Percentiles rank a stretch among this genome's conserved stretches.
Conservation (phyloP, 106 monocot species). For the Xerophyta viscosa region DNA sequence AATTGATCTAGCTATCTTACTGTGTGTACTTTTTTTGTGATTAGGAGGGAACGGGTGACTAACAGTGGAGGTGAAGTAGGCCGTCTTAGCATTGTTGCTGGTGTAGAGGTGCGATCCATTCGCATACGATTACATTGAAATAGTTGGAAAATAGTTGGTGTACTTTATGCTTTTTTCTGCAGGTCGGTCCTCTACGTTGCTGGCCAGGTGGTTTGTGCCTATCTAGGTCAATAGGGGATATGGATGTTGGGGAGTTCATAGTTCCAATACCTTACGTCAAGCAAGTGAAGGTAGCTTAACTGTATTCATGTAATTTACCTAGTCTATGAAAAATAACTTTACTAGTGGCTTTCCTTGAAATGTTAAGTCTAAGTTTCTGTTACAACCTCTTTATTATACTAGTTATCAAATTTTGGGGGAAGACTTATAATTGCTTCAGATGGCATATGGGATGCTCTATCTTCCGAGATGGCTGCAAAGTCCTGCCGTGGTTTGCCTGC, state of each 20-base stretch:
- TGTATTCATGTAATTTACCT: neutral
- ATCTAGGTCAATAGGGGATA: conserved; percentile 88
- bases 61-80: conserved; percentile 78
- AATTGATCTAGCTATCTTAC: neutral
- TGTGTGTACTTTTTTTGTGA: conserved; percentile 1
- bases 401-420: conserved; percentile 76
- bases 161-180: conserved; percentile 4
- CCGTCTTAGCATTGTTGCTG: conserved; percentile 69
- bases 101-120: conserved; percentile 41
- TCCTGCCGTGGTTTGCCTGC: conserved; percentile 83
- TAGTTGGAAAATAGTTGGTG: neutral
- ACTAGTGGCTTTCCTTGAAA: neutral
- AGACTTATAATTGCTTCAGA: conserved; percentile 95
- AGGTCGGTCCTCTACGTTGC: conserved; percentile 88
- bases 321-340: neutral
- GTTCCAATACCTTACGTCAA: conserved; percentile 91
- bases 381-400: neutral
- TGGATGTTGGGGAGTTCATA: conserved; percentile 93
- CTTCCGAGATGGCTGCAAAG: conserved; percentile 74
- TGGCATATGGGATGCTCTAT: conserved; percentile 89
- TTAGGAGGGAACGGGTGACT: conserved; percentile 67
- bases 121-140: neutral
- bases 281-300: conserved; percentile 76
- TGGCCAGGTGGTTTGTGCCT: conserved; percentile 94
- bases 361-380: neutral